These are phyloP conservation scores for Pontederia crassipes DNA, from an alignment of 176 grass and related monocot genomes.

Conservation along the genomic window DNA sequence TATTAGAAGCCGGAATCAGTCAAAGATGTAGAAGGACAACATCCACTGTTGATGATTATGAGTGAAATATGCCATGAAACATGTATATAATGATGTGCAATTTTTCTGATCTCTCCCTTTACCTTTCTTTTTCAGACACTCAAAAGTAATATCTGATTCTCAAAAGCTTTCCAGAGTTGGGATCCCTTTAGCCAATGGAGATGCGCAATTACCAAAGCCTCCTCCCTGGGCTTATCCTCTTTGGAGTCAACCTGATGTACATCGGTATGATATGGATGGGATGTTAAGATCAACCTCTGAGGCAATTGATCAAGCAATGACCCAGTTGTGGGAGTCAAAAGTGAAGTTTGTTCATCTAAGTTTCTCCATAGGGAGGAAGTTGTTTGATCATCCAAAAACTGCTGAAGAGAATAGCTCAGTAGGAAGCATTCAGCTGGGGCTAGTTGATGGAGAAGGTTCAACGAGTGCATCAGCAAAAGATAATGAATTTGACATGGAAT, in stretches of 20 bases:
- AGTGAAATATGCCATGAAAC: no score
- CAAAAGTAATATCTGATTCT: constrained; percentile 55
- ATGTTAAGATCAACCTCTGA: constrained; percentile 80
- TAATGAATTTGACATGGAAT: constrained; percentile 46
- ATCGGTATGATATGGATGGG: constrained; percentile 76
- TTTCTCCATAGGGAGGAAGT: constrained; percentile 75
- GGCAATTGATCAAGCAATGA: constrained; percentile 96
- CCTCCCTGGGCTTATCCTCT: constrained; percentile 99
- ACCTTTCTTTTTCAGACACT: constrained; percentile 36
- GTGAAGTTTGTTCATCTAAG: constrained; percentile 86
- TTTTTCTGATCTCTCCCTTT: not conserved
- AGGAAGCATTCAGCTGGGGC: constrained; percentile 17
- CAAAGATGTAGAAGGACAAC: no score
- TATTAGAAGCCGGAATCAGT: no score
- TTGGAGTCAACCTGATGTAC: constrained; percentile 60
- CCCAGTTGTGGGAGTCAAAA: constrained; percentile 90
- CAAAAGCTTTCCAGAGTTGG: constrained; percentile 85
- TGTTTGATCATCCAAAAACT: constrained; percentile 50
- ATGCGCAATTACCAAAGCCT: constrained; percentile 85
- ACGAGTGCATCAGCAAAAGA: constrained; percentile 20
- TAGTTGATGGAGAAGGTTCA: constrained; percentile 17
- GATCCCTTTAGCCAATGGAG: constrained; percentile 94
- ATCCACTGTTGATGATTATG: no score
- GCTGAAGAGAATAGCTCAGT: constrained; percentile 35
- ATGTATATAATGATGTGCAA: not conserved